Percentiles rank a stretch among this genome's conserved stretches.
phyloP scores from a whole-genome alignment of 2,329 filamentous ascomycete species.

The Aureobasidium sp. region DNA sequence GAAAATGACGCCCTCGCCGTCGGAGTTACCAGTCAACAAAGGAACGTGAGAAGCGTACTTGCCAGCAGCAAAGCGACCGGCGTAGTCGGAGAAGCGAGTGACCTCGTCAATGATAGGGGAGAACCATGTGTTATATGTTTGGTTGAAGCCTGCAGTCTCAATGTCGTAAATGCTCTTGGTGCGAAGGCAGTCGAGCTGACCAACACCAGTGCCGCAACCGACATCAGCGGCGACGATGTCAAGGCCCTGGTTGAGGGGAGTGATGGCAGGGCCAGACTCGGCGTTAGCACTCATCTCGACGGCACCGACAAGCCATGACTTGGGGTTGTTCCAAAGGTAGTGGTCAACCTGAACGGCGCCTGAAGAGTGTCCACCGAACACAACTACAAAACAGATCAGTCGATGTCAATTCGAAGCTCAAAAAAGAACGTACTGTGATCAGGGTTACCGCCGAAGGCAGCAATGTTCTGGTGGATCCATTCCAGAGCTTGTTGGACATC shows the following conservation, averaged over 20 bases:
- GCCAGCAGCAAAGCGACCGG: conserved; percentile 6
- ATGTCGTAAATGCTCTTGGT: conserved; percentile 23
- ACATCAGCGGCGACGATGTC: conserved; percentile 31
- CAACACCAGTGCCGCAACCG: conserved; percentile 26
- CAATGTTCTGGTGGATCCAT: conserved; percentile 7
- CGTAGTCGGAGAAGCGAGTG: conserved; percentile 11
- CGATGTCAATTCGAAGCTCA: too few species aligned
- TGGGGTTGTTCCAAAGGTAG: conserved; percentile 27
- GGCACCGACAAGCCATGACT: conserved; percentile 7
- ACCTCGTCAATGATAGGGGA: conserved; percentile 8
- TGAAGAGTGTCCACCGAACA: conserved; percentile 27
- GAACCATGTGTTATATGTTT: conserved; percentile 14
- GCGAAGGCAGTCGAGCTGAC: conserved; percentile 32
- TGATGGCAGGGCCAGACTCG: conserved; percentile 32
- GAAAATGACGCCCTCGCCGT: conserved; percentile 6
- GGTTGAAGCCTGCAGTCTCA: conserved; percentile 27
- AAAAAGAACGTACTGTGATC: background rate
- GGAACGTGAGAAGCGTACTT: conserved; percentile 9
- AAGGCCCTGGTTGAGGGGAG: conserved; percentile 29
- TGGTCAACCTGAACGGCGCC: conserved; percentile 26
- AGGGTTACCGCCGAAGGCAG: conserved; percentile 8
- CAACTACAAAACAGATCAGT: background rate
- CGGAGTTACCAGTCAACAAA: conserved; percentile 7
- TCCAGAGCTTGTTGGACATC: conserved; percentile 4
- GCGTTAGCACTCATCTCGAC: conserved; percentile 37